Conservation (phyloP, 176 grass and related monocot species). For the Eleusine indica region DNA sequence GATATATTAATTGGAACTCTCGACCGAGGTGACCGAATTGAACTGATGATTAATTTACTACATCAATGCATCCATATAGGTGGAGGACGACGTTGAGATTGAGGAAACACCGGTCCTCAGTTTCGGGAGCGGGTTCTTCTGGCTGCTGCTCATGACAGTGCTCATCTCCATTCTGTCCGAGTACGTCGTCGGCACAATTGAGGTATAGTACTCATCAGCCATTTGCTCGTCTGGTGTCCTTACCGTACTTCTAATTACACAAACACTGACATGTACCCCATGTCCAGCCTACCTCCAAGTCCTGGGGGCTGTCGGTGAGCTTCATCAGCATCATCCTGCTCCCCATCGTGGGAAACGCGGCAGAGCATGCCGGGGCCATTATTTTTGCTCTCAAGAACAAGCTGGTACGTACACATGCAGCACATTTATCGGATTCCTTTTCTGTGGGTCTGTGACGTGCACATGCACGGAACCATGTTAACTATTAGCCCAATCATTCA, state of each 20-base stretch:
- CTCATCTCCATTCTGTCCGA: constrained; percentile 80
- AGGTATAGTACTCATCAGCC: constrained; percentile 16
- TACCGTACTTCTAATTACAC: background rate
- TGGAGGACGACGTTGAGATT: constrained; percentile 40
- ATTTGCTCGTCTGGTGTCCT: background rate
- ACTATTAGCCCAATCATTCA: background rate
- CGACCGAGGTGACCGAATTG: too few relatives aligned
- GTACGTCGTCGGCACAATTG: constrained; percentile 87
- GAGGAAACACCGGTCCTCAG: constrained; percentile 67
- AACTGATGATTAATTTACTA: background rate
- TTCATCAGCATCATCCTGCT: constrained; percentile 87
- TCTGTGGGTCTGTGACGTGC: background rate
- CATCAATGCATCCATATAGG: background rate
- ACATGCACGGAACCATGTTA: background rate
- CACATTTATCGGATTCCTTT: background rate
- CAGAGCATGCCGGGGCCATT: constrained; percentile 86
- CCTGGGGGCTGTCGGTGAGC: constrained; percentile 75
- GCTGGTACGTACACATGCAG: constrained; percentile 41
- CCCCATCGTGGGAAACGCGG: constrained; percentile 86
- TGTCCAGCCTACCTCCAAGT: constrained; percentile 60
- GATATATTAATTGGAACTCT: too few relatives aligned
- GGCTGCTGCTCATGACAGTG: constrained; percentile 71
- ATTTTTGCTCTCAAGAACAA: constrained; percentile 87
- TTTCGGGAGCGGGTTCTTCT: constrained; percentile 63
- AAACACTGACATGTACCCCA: background rate